Conservation (phyloP, 768 basidiomycete genomes). For the Brasilioporus rufonigricans region DNA sequence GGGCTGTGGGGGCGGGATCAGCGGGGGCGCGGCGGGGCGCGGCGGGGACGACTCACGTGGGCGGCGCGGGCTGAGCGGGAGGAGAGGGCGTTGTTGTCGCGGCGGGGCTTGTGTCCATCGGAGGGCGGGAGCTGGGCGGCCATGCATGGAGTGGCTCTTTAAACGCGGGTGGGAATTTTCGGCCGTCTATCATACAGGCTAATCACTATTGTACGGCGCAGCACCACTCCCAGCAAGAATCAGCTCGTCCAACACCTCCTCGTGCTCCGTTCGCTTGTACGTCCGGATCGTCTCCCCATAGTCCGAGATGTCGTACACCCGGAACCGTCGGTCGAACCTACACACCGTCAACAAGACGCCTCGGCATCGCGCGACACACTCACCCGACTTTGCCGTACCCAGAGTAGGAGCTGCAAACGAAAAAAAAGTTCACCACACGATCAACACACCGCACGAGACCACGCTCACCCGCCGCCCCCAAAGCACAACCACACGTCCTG, state of each 20-base stretch:
- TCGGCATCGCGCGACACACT: slow-evolving; percentile 14
- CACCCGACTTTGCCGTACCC: slow-evolving; percentile 79
- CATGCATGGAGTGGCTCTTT: background rate
- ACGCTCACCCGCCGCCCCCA: slow-evolving; percentile 73
- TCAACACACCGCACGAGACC: background rate
- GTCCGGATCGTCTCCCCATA: slow-evolving; percentile 92
- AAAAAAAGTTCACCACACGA: background rate
- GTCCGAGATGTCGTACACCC: slow-evolving; percentile 83
- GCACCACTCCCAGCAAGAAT: slow-evolving; percentile 52
- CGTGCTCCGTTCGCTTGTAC: slow-evolving; percentile 77
- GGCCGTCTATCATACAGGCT: too few species aligned
- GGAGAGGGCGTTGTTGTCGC: slow-evolving; percentile 45
- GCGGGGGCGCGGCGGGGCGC: background rate
- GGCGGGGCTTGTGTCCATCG: slow-evolving; percentile 45
- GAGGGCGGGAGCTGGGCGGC: slow-evolving; percentile 13
- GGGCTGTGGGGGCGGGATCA: slow-evolving; percentile 41
- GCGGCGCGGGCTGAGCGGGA: slow-evolving; percentile 20
- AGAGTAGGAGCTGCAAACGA: slow-evolving; percentile 79
- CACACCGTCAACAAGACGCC: background rate
- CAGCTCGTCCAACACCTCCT: slow-evolving; percentile 63
- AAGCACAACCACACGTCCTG: slow-evolving; percentile 92
- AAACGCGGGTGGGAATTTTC: slow-evolving; percentile 16
- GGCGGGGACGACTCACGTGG: slow-evolving; percentile 23
- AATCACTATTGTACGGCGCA: slow-evolving; percentile 35
- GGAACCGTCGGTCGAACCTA: slow-evolving; percentile 88